These are phyloP conservation scores for Piper betle DNA, from an alignment of 164 flowering plant genomes.

Conservation along the genomic window DNA sequence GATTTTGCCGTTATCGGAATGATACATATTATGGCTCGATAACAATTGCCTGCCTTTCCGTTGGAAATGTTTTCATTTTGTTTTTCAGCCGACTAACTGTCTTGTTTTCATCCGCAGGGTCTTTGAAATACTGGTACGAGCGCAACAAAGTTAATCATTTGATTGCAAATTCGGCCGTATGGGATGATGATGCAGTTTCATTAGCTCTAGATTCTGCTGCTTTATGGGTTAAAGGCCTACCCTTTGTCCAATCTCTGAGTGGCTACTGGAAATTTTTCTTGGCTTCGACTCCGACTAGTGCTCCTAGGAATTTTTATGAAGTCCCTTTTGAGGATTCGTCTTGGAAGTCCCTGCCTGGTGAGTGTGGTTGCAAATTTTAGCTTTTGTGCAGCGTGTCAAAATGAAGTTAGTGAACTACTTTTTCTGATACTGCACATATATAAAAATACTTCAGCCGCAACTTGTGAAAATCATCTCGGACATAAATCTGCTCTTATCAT, in stretches of 20 bases:
- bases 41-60: background rate
- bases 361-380: background rate
- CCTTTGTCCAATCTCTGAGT: constrained; percentile 76
- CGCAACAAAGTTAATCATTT: constrained; percentile 60
- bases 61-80: background rate
- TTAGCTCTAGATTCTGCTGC: constrained; percentile 70
- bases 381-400: background rate
- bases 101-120: constrained; percentile 30
- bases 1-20: background rate
- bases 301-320: constrained; percentile 51
- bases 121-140: constrained; percentile 74
- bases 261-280: constrained; percentile 81
- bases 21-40: background rate
- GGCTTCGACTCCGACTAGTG: constrained; percentile 42
- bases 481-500: no score
- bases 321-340: constrained; percentile 48
- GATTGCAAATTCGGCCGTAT: constrained; percentile 53
- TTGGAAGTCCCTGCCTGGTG: constrained; percentile 82
- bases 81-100: constrained; percentile 1
- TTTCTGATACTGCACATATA: no score
- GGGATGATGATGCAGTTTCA: constrained; percentile 84
- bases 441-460: no score
- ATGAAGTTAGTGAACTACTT: no score
- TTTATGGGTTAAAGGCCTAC: constrained; percentile 74
- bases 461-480: no score